phyloP scores from a whole-genome alignment of 495 filamentous ascomycete genomes.

The Podospora tetraspora region DNA sequence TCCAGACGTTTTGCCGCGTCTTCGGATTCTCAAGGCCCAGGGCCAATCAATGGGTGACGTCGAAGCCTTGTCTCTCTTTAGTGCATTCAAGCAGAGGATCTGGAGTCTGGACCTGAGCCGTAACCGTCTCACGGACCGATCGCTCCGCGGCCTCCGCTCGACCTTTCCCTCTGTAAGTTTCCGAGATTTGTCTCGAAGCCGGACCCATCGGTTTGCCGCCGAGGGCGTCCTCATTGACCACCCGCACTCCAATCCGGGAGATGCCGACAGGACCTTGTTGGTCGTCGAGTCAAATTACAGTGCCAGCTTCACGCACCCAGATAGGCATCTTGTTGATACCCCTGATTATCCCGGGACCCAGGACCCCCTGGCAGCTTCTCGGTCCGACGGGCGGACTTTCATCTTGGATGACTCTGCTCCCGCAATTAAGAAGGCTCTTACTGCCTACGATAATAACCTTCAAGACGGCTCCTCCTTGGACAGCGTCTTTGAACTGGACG shows the following conservation, averaged over 20 bases:
- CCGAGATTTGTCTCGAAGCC: background rate
- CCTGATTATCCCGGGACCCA: conserved; percentile 28
- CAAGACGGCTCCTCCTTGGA: conserved; percentile 7
- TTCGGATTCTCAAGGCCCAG: conserved; percentile 38
- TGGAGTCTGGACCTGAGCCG: conserved; percentile 45
- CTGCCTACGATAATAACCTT: conserved; percentile 6
- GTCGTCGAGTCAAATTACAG: conserved; percentile 35
- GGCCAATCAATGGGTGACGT: conserved; percentile 36
- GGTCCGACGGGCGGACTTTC: conserved; percentile 29
- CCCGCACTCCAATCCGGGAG: background rate
- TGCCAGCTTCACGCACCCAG: conserved; percentile 28
- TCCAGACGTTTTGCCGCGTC: conserved; percentile 28
- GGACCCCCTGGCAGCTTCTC: background rate
- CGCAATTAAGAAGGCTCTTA: conserved; percentile 26
- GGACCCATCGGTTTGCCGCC: conserved; percentile 21
- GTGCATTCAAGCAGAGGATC: conserved; percentile 28
- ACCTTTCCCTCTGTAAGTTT: conserved; percentile 24
- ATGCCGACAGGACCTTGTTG: background rate
- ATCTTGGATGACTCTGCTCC: conserved; percentile 31
- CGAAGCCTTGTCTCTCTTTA: conserved; percentile 26
- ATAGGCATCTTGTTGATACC: conserved; percentile 37
- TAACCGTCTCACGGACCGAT: conserved; percentile 36
- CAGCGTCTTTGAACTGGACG: conserved; percentile 14
- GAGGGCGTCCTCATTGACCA: conserved; percentile 32
- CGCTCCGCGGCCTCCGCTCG: conserved; percentile 24